Evolutionary conservation across 805 yeast species (phyloP).

Genomic region (Ogataea minuta): DNA sequence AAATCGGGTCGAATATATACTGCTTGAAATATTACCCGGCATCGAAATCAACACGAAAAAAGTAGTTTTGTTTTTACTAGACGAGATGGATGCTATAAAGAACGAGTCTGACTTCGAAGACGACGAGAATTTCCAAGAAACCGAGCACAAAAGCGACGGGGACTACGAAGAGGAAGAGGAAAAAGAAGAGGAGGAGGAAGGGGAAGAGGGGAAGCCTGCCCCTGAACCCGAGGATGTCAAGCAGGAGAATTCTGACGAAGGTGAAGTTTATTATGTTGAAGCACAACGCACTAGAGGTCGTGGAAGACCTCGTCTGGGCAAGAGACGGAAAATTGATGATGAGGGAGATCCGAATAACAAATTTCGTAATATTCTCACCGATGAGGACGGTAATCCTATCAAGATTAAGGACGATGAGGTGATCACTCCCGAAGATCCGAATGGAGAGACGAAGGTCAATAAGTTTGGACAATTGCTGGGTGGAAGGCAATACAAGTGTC

Average conservation of each 20-base stretch:
- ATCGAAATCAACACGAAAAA: slow-evolving; percentile 17
- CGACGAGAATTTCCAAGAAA: slow-evolving; percentile 20
- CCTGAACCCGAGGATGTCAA: slow-evolving; percentile 17
- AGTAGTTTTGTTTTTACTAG: slow-evolving; percentile 17
- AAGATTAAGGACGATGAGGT: slow-evolving; percentile 74
- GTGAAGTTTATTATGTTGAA: slow-evolving; percentile 21
- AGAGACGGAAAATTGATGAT: slow-evolving; percentile 28
- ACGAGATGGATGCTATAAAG: slow-evolving; percentile 6
- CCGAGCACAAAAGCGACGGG: slow-evolving; percentile 24
- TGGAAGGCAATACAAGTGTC: slow-evolving; percentile 70
- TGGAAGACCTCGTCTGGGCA: slow-evolving; percentile 31
- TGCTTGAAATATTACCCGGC: slow-evolving; percentile 6
- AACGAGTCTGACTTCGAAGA: slow-evolving; percentile 17
- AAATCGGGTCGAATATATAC: neutral
- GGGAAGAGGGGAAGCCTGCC: slow-evolving; percentile 15
- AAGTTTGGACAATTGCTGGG: slow-evolving; percentile 64
- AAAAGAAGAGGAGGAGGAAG: slow-evolving; percentile 16
- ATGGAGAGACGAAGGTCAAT: slow-evolving; percentile 75
- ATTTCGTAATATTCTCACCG: slow-evolving; percentile 33
- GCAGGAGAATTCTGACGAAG: slow-evolving; percentile 27
- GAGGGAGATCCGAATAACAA: slow-evolving; percentile 33
- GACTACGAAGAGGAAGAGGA: slow-evolving; percentile 28
- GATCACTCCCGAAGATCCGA: slow-evolving; percentile 68
- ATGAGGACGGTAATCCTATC: slow-evolving; percentile 67
- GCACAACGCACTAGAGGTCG: slow-evolving; percentile 29